Base-by-base conservation (phyloP, 2,329 filamentous ascomycete genomes). In the Periconia macrospinosa region DNA sequence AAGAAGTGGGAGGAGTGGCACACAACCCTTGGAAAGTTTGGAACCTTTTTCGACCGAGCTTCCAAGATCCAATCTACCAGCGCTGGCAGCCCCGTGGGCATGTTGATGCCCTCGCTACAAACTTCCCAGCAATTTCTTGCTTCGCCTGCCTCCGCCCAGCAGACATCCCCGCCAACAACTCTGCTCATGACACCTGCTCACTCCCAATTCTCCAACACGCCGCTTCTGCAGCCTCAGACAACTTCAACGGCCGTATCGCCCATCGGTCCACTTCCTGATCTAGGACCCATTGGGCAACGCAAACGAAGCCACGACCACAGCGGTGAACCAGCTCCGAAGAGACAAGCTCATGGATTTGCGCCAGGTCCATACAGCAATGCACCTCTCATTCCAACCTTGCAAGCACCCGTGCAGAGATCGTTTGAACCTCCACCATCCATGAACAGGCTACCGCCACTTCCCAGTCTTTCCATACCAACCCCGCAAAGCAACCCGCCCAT, bases 1-100 rank as follows among this genome's bases (percentile, higher is more conserved):
- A 82, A 86, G 49, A 85, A 96, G 71, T 99, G 94, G 94, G 82
- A 86, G 46, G 83, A 86, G 50, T 97, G 94, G 94, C 87, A 97
- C 66, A 79, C 81, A 57, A 92, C 92, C 72, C 80, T 97, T 50
- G 84, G 88, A 49, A 88, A 87, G 61, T 97, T 97, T 70, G 87
- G 87, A 60, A 86, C 87, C 49, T 97, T 92, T 75, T 92, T 91
- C 75, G 86, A 92, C 62, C 83, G 83, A 54, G 89, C 90, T 30
- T 82, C 82, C 15, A 75, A 76, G 49, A 67, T 78, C 43, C 74
- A 78, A 7, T 63, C 77, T 40, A 68, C 79, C 55, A 70, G 67
- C 68, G 58, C 67, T 40, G 67, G 69, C 42, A 74, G 70, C 47
- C 71, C 75, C 44, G 52, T 64, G 47, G 67, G 65, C 30, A 64